Conservation (phyloP, 148 eudicot species). For the Silene uniflora region DNA sequence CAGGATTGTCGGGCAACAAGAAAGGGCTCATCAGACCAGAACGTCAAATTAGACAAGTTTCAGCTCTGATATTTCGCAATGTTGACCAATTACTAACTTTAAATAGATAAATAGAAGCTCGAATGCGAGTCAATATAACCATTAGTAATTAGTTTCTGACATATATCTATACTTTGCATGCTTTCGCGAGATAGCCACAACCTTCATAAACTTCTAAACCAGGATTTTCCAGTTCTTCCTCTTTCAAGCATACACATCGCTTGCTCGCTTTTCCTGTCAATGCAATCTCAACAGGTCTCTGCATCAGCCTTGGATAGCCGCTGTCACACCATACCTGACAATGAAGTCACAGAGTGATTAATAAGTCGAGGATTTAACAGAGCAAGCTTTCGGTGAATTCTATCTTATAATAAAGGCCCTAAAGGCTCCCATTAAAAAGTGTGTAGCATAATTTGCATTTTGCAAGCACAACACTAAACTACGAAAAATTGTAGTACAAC, state of each 20-base stretch:
- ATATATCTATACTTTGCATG: conserved; percentile 34
- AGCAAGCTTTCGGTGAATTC: not conserved
- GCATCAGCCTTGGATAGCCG: conserved; percentile 84
- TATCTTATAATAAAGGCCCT: not conserved
- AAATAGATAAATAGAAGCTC: not conserved
- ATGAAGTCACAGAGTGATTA: not conserved
- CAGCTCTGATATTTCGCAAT: not conserved
- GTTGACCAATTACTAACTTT: not conserved
- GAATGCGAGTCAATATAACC: not conserved
- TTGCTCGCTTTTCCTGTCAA: conserved; percentile 85
- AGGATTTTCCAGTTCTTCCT: conserved; percentile 48
- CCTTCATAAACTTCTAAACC: conserved; percentile 70
- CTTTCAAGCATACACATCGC: conserved; percentile 76
- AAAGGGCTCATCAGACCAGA: not conserved
- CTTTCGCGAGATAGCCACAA: conserved; percentile 55
- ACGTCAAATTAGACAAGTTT: not conserved
- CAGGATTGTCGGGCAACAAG: not conserved
- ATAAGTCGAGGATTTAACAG: not conserved
- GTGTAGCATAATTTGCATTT: not conserved
- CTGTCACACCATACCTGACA: conserved; percentile 86
- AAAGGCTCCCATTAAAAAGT: not conserved
- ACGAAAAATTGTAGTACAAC: not conserved
- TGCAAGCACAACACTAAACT: not conserved
- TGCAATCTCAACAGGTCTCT: conserved; percentile 80
- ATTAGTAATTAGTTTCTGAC: not conserved